phyloP scores from a whole-genome alignment of 352 stramenopile species.

The Globisporangium iwayamae region DNA sequence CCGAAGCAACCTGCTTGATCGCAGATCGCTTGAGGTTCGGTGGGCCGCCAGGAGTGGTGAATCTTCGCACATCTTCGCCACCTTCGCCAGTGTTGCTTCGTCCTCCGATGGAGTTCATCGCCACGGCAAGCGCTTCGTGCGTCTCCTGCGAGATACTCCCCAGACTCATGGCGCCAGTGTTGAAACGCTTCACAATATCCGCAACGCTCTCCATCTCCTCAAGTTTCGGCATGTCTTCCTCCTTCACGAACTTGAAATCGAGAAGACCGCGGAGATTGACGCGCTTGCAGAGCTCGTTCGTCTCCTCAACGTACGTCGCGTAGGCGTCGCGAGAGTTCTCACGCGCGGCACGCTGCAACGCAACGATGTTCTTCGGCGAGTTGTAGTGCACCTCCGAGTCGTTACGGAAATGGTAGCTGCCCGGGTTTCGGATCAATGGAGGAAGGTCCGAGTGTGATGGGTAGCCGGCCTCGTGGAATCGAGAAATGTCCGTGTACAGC shows the following conservation, averaged over 20 bases:
- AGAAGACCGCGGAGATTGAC: slow-evolving; percentile 94
- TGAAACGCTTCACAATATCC: slow-evolving; percentile 97
- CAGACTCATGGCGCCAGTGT: slow-evolving; percentile 95
- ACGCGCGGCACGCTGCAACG: slow-evolving; percentile 90
- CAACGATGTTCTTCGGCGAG: slow-evolving; percentile 93
- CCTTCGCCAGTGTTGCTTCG: slow-evolving; percentile 96
- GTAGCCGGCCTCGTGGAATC: slow-evolving; percentile 90
- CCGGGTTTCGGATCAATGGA: slow-evolving; percentile 92
- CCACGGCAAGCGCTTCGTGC: slow-evolving; percentile 93
- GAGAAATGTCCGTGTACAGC: slow-evolving; percentile 93
- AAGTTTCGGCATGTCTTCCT: slow-evolving; percentile 80
- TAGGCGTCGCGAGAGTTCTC: slow-evolving; percentile 93
- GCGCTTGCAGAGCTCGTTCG: slow-evolving; percentile 83
- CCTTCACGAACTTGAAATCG: slow-evolving; percentile 93
- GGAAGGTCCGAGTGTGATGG: slow-evolving; percentile 66
- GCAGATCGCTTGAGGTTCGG: slow-evolving; percentile 75
- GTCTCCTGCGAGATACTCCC: slow-evolving; percentile 95
- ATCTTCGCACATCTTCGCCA: slow-evolving; percentile 90
- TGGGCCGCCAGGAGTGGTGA: slow-evolving; percentile 37
- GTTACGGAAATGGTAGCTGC: slow-evolving; percentile 95
- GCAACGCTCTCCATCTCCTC: slow-evolving; percentile 92
- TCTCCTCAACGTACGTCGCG: slow-evolving; percentile 89
- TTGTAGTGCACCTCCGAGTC: slow-evolving; percentile 95
- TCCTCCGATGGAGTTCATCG: slow-evolving; percentile 94
- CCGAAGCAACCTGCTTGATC: slow-evolving; percentile 96